phyloP scores from a whole-genome alignment of 768 basidiomycete species.

The Auriscalpium microsporum region DNA sequence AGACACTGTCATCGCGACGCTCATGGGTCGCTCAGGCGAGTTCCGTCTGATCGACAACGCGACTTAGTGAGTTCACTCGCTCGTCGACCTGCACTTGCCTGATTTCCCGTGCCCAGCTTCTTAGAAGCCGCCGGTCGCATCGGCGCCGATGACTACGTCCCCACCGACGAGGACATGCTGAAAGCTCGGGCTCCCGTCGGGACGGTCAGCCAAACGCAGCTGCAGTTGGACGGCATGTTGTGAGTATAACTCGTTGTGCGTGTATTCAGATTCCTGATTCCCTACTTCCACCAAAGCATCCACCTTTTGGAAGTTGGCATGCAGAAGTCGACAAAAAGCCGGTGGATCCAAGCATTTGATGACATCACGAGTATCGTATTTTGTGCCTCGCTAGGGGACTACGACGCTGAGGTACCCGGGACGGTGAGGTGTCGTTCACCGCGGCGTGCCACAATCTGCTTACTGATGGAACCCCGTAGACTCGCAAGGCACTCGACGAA shows the following conservation, averaged over 20 bases:
- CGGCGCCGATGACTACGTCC: slow-evolving; percentile 28
- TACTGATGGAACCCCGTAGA: too few relatives aligned
- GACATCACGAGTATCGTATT: slow-evolving; percentile 65
- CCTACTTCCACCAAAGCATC: slow-evolving; percentile 21
- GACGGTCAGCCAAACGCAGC: slow-evolving; percentile 40
- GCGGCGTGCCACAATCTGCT: too few relatives aligned
- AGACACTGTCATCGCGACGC: neutral
- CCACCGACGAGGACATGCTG: slow-evolving; percentile 41
- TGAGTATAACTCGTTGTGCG: neutral
- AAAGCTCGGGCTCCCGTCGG: slow-evolving; percentile 38
- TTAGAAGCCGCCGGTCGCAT: neutral
- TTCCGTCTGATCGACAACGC: neutral
- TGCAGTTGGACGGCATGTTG: slow-evolving; percentile 21
- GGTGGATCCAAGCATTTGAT: slow-evolving; percentile 50
- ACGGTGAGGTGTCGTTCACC: too few relatives aligned
- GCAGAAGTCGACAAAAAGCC: slow-evolving; percentile 40
- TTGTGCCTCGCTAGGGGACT: slow-evolving; percentile 64
- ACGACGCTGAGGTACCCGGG: slow-evolving; percentile 31
- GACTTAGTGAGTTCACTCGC: slow-evolving; percentile 1
- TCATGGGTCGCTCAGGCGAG: neutral
- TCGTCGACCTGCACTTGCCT: neutral
- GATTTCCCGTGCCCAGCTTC: neutral
- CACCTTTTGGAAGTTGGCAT: slow-evolving; percentile 74
- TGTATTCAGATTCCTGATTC: neutral
- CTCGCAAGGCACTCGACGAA: slow-evolving; percentile 37